Percentiles rank a stretch among this genome's conserved stretches.
Evolutionary conservation across 2,329 filamentous ascomycete genomes (phyloP).

Genomic region (Phyllosticta citriasiana): DNA sequence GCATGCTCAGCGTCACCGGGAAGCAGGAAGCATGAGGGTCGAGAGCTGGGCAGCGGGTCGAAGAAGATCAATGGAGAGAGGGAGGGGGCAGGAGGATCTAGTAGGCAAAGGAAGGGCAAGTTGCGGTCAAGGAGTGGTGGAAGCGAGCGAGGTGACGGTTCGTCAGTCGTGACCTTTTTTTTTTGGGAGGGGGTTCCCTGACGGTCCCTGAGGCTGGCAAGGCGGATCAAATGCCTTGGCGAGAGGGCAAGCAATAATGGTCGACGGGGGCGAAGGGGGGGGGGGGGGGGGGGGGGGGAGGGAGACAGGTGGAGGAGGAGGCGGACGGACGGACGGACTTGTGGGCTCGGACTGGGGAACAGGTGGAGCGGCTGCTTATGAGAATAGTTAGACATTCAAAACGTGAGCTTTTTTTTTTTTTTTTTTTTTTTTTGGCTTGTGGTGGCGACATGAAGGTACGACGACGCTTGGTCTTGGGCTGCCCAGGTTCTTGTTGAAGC

Average conservation of each 20-base stretch:
- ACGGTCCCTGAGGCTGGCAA: background rate
- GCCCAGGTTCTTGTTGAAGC: background rate
- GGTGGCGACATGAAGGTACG: background rate
- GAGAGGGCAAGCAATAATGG: background rate
- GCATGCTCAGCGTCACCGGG: conserved; percentile 19
- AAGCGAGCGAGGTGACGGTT: background rate
- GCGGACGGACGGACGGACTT: background rate
- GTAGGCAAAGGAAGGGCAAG: background rate
- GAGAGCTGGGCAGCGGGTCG: conserved; percentile 20
- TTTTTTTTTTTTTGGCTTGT: background rate
- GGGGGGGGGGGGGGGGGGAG: background rate
- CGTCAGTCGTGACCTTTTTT: background rate
- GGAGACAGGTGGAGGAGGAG: background rate
- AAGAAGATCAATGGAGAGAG: conserved; percentile 20
- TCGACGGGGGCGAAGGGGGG: too few relatives aligned
- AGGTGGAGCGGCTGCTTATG: too few relatives aligned
- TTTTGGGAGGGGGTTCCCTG: background rate
- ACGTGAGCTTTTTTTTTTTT: background rate
- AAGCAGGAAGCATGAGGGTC: conserved; percentile 16
- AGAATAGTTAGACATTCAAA: background rate
- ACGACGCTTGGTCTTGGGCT: background rate
- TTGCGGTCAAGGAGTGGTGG: background rate
- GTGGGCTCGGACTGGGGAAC: background rate
- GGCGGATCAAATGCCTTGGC: background rate
- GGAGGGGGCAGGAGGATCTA: background rate